Evolutionary conservation across 345 rosid species (phyloP), one percentile per base, ranked within the genome.

Genomic region (Corchorus olitorius): DNA sequence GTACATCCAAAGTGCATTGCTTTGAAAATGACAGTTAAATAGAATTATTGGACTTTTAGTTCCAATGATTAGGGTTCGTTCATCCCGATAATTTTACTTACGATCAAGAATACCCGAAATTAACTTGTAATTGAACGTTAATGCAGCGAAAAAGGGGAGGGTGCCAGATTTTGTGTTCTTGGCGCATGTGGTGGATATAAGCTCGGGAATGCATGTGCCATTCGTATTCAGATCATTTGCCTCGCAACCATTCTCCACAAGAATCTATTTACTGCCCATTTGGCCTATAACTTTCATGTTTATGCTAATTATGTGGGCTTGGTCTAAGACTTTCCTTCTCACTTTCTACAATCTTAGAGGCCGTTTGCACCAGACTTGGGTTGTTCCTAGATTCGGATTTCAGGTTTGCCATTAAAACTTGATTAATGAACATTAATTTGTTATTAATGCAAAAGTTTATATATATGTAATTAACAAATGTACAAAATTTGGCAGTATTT

Each of bases 121-220:
- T 70, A 70, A 53, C 5, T 8, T 8, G 13, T 6, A 15, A 8
- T 27, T 34, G 6, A 9, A 17, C 35, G 27, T 77, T 27, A 35
- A 55, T 79, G 80, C 86, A 92, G 98, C 62, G 34, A 81, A 85
- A 49, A 6, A 75, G 1, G 76, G 77, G 73, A 88, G 85, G 76
- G 91, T 81, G 17, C 92, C 99, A 14, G 97, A 92, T 81, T 97
- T 97, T 20, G 99, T 97, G 74, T 97, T 97, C 90, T 83, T 97
- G 50, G 99, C 97, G 2, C 99, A 97, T 77, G 93, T 83, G 5
- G 97, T 97, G 17, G 99, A 97, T 76, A 35, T 97, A 2, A 66
- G 85, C 46, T 85, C 92, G 1, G 66, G 90, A 3, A 74, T 91
- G 87, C 99, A 97, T 64, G 88, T 78, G 8, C 94, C 97, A 0